phyloP scores from a whole-genome alignment of 805 yeast species.

The Metschnikowia continentalis region DNA sequence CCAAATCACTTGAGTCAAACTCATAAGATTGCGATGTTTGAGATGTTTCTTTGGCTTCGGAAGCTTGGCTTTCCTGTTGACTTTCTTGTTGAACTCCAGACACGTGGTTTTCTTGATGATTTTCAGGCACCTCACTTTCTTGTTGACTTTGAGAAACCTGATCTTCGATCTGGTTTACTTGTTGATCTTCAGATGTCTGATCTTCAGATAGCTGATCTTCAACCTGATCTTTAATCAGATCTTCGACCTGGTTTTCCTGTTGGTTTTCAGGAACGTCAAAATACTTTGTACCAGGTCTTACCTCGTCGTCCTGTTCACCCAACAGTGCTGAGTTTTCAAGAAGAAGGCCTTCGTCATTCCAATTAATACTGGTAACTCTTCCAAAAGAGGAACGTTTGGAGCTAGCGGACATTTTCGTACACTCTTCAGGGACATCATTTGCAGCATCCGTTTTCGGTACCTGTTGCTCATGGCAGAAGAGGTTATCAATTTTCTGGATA shows the following conservation, averaged over 20 bases:
- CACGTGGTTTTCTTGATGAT: neutral
- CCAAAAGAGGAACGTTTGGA: conserved; percentile 15
- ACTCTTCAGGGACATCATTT: conserved; percentile 13
- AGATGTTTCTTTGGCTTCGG: conserved; percentile 1
- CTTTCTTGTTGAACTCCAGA: neutral
- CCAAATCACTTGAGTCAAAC: conserved; percentile 29
- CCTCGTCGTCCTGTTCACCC: conserved; percentile 1
- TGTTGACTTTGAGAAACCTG: neutral
- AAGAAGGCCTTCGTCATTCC: conserved; percentile 37
- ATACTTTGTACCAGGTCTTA: conserved; percentile 18
- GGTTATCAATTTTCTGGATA: conserved; percentile 34
- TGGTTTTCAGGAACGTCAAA: conserved; percentile 19
- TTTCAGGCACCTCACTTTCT: neutral
- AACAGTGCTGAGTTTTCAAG: conserved; percentile 25
- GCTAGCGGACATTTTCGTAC: neutral
- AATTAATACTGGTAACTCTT: conserved; percentile 35
- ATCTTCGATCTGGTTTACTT: neutral
- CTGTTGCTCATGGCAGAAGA: conserved; percentile 26
- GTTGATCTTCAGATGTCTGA: neutral
- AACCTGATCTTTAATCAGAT: too few relatives aligned
- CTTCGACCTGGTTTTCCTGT: neutral
- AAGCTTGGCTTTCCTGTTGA: neutral
- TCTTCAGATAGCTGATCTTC: too few relatives aligned
- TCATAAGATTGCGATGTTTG: conserved; percentile 8
- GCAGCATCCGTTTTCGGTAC: conserved; percentile 1